phyloP scores from a whole-genome alignment of 2,329 filamentous ascomycete genomes.

The Fusarium sp. region DNA sequence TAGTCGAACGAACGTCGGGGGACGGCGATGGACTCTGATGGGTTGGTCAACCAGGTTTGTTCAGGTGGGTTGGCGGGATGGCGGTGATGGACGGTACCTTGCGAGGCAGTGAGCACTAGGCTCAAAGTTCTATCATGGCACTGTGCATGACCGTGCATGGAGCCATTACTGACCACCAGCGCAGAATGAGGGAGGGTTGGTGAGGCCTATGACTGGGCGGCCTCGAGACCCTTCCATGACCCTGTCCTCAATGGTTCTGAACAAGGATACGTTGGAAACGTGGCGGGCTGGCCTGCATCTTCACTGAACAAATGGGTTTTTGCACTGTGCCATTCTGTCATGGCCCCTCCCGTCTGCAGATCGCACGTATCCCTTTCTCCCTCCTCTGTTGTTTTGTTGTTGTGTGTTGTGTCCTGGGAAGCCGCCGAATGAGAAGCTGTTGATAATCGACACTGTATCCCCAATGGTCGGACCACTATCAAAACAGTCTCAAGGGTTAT shows the following conservation, averaged over 20 bases:
- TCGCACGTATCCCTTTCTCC: conserved; percentile 11
- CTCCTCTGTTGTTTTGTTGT: conserved; percentile 2
- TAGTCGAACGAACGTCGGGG: background rate
- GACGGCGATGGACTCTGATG: background rate
- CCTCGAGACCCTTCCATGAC: conserved; percentile 23
- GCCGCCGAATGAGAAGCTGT: conserved; percentile 26
- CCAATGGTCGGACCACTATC: conserved; percentile 21
- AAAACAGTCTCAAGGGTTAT: conserved; percentile 6
- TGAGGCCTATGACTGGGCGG: conserved; percentile 36
- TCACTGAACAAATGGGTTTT: background rate
- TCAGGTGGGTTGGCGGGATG: conserved; percentile 25
- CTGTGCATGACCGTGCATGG: conserved; percentile 32
- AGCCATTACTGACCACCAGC: conserved; percentile 30
- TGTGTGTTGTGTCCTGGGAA: conserved; percentile 21
- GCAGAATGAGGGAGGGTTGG: conserved; percentile 36
- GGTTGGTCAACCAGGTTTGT: background rate
- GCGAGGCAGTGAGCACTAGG: conserved; percentile 40
- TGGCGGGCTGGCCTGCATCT: conserved; percentile 36
- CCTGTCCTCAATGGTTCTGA: conserved; percentile 25
- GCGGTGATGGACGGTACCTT: conserved; percentile 23
- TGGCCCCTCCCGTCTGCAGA: conserved; percentile 32
- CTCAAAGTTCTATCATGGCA: conserved; percentile 3
- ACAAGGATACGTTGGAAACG: conserved; percentile 40
- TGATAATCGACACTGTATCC: conserved; percentile 23
- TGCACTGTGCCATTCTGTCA: conserved; percentile 37